Base-by-base conservation (phyloP, 352 stramenopile genomes). In the Thalassiosira livingstoniorum region DNA sequence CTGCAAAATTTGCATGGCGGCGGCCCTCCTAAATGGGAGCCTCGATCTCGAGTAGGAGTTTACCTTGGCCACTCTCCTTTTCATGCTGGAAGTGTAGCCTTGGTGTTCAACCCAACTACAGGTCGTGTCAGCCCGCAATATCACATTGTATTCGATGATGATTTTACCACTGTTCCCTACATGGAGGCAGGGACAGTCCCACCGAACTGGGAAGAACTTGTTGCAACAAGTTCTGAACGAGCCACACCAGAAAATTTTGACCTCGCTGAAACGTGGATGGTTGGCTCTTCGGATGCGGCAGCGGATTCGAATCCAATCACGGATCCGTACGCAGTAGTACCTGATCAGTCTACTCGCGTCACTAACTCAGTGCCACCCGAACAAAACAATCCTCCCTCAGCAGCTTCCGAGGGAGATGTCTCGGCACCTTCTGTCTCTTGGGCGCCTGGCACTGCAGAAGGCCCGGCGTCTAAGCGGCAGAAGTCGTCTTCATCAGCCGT, bases 121-220 rank as follows among this genome's bases (percentile, higher is more conserved):
- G 72, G 72, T 0, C n/a, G 53, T 25, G 67, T 92, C 31, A 75
- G 32, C 29, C 84, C 83, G 29, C 84, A 90, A 68, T 92, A 73
- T 77, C 64, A 89, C 55, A 71, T 85, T n/a, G 64, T 82, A 34
- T 85, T 82, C 27, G 39, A 67, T 60, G 43, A 84, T 53, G 42
- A 70, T 4, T 79, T 83, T 39, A 55, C 35, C 25, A 82, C 64
- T 27, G 73, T 76, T 21, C 39, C 47, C 34, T 61, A 58, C 39
- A 74, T 80, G 55, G 5, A 32, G 23, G 37, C 27, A 39, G 51
- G 37, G 15, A 47, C 29, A 1, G 4, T 43, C 2, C 63, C 63
- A 11, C 63, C 27, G 11, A 60, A 65, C 51, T 70, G 37, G 62
- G 15, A 18, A 25, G 5, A 57, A 3, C 25, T 58, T 5, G 62